Conservation (phyloP, 805 yeast genomes). For the Lipomyces kockii region DNA sequence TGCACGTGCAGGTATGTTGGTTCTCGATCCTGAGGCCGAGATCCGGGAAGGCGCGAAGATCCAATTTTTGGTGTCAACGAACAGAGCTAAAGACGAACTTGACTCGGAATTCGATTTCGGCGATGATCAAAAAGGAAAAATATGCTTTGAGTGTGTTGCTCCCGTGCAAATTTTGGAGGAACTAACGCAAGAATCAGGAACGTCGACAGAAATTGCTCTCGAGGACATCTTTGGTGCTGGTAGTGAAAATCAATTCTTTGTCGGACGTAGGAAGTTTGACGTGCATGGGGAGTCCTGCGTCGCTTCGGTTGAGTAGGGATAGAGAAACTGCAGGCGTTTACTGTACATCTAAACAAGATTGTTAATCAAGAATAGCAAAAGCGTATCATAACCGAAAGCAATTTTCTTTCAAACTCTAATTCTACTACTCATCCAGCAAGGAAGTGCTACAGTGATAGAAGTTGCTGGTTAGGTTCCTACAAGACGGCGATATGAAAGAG, state of each 20-base stretch:
- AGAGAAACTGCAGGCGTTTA: neutral
- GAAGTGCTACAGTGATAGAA: neutral
- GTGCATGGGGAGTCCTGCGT: constrained; percentile 35
- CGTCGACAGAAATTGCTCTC: constrained; percentile 20
- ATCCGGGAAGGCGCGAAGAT: constrained; percentile 53
- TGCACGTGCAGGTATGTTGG: constrained; percentile 67
- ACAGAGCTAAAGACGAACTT: neutral
- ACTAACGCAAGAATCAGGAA: neutral
- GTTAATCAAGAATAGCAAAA: neutral
- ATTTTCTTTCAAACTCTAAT: neutral
- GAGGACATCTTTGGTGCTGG: constrained; percentile 35
- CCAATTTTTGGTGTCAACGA: constrained; percentile 45
- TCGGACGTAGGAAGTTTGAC: constrained; percentile 25
- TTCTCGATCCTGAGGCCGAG: constrained; percentile 62
- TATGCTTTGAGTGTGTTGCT: constrained; percentile 34
- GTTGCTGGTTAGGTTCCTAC: neutral
- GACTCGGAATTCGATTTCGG: constrained; percentile 17
- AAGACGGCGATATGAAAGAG: too few species aligned
- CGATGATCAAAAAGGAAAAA: constrained; percentile 10
- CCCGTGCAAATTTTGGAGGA: constrained; percentile 30
- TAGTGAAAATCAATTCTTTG: constrained; percentile 28
- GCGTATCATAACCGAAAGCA: neutral
- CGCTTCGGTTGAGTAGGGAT: constrained; percentile 20
- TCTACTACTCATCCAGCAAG: neutral
- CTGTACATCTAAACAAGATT: neutral